A percentile compares a stretch with the other conserved stretches of the same genome.
phyloP scores from a whole-genome alignment of 2,329 filamentous ascomycete genomes.

The Pseudogymnoascus sp. region DNA sequence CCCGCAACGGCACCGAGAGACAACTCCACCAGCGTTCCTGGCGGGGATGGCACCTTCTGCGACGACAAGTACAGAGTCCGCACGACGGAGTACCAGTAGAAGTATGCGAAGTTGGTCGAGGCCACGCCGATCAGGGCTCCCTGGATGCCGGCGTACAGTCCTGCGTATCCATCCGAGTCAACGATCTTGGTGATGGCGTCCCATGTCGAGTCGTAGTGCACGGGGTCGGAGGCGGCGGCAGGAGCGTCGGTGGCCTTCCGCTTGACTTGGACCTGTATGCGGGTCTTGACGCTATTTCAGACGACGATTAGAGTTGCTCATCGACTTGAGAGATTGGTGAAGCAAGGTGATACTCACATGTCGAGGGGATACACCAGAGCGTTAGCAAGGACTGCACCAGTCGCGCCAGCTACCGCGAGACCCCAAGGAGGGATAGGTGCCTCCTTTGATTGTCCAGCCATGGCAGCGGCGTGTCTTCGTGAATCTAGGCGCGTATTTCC shows the following conservation, averaged over 20 bases:
- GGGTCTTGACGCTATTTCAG: conserved; percentile 73
- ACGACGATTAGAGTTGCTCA: not conserved
- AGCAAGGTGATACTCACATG: conserved; percentile 55
- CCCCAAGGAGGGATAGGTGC: conserved; percentile 75
- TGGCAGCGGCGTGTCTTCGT: conserved; percentile 4
- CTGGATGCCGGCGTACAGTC: conserved; percentile 82
- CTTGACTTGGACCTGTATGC: conserved; percentile 90
- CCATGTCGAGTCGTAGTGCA: conserved; percentile 78
- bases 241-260: conserved; percentile 38
- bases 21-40: conserved; percentile 75
- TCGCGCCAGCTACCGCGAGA: conserved; percentile 81
- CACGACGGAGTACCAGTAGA: conserved; percentile 96
- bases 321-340: not conserved
- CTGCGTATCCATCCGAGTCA: conserved; percentile 67
- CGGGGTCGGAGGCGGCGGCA: conserved; percentile 40
- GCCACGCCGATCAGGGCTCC: conserved; percentile 85
- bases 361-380: conserved; percentile 92
- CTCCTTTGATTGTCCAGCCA: conserved; percentile 27
- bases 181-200: conserved; percentile 84
- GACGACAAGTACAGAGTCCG: conserved; percentile 67
- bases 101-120: conserved; percentile 98
- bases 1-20: conserved; percentile 79
- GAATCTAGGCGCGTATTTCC: not conserved
- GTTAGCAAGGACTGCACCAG: conserved; percentile 90
- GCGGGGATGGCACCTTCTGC: conserved; percentile 49